These are phyloP conservation scores for Amaranthus hypochondriacus DNA, from an alignment of 148 eudicot genomes.

Conservation along the genomic window DNA sequence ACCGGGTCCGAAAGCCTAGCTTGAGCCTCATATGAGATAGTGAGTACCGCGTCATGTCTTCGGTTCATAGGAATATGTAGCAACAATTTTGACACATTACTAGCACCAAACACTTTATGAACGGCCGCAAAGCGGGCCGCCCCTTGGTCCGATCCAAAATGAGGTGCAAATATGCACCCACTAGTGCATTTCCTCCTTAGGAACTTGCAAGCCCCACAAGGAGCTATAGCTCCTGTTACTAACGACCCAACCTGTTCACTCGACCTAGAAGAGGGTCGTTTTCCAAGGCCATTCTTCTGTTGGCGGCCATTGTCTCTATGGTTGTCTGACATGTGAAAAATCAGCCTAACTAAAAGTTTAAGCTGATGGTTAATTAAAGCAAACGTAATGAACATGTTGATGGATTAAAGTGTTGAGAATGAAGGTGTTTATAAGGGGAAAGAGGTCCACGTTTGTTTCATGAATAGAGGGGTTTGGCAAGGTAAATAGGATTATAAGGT, in stretches of 20 bases:
- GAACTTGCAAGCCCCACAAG: slow-evolving; percentile 60
- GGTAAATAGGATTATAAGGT: slow-evolving; percentile 23
- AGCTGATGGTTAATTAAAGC: too few species aligned
- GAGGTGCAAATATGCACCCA: slow-evolving; percentile 54
- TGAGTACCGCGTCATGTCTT: slow-evolving; percentile 44
- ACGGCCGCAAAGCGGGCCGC: slow-evolving; percentile 59
- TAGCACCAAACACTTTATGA: slow-evolving; percentile 58
- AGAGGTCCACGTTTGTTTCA: slow-evolving; percentile 41
- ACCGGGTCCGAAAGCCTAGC: slow-evolving; percentile 57
- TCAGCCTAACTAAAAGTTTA: not conserved
- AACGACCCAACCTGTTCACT: slow-evolving; percentile 1
- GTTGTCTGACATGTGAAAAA: slow-evolving; percentile 19
- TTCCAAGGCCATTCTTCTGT: slow-evolving; percentile 21
- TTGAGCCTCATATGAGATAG: slow-evolving; percentile 56
- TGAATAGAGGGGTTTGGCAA: slow-evolving; percentile 34
- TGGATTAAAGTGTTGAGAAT: slow-evolving; percentile 16
- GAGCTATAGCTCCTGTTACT: not conserved
- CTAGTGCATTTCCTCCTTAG: slow-evolving; percentile 48
- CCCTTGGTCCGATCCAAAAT: slow-evolving; percentile 53
- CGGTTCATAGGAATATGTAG: slow-evolving; percentile 42
- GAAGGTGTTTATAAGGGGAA: slow-evolving; percentile 15
- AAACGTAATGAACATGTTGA: not conserved
- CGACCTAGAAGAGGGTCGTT: not conserved
- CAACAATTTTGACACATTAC: slow-evolving; percentile 53
- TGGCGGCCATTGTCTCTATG: slow-evolving; percentile 20